Base-by-base conservation (phyloP, 441 rosid genomes). In the Pelargonium myrrhifolium region DNA sequence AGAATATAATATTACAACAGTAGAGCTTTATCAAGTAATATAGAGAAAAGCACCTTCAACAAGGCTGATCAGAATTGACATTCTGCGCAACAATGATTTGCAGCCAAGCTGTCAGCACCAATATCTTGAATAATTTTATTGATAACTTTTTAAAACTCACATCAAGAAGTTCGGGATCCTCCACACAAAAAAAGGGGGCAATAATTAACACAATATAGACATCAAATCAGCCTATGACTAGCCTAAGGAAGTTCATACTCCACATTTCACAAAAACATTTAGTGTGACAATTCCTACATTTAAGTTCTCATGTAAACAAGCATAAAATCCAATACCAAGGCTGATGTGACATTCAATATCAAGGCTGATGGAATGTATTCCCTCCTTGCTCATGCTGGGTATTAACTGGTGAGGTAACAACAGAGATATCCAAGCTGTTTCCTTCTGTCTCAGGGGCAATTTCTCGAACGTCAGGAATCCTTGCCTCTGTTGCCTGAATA, bases 401-500 rank as follows among this genome's bases (percentile, higher is more conserved):
- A 74, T 79, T 67, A 53, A 70, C 77, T n/a, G 82, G 80, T 20
- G 78, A 1, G 49, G 80, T 76, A 40, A 84, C 87, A 64, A 85
- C 93, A 0, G 90, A 65, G 68, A 90, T 93, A 79, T 89, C 96
- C 76, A 82, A 67, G 79, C 93, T 90, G 82, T 80, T 85, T 40
- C 84, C 78, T 35, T 78, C 93, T 10, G 80, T 82, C 79, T 81
- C 87, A 0, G 88, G 67, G 9, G 85, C 78, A 63, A 91, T 74
- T 80, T 89, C 97, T 78, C 95, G 78, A 49, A 93, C 97, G 65
- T 89, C 90, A 9, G 96, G 80, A 68, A 91, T 84, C 65, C 87
- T 83, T 17, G 93, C 80, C 61, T 89, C 98, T 9, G 95, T 89
- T 74, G 97, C 89, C 79, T 82, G 96, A 76, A 93, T 89, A 77